Evolutionary conservation across 2,329 filamentous ascomycete species (phyloP).

Genomic region (Endoconidiophora polonica): DNA sequence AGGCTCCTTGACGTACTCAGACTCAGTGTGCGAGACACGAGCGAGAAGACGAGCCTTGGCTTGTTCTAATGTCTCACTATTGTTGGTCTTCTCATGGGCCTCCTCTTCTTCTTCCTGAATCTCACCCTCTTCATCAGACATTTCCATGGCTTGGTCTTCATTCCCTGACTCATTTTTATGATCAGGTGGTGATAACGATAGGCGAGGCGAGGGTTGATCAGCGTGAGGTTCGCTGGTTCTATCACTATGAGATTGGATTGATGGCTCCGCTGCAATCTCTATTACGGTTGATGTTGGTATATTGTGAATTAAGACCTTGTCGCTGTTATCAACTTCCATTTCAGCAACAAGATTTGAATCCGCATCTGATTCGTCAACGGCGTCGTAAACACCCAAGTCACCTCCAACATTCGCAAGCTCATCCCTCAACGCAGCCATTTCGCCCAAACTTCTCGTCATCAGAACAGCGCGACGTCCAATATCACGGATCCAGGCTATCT

Average conservation of each 20-base stretch:
- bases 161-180: neutral
- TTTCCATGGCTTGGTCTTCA: conserved; percentile 27
- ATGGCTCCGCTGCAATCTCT: neutral
- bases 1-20: conserved; percentile 18
- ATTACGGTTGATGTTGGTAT: neutral
- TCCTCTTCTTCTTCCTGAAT: conserved; percentile 17
- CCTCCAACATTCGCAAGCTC: conserved; percentile 20
- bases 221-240: neutral
- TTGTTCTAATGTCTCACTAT: conserved; percentile 25
- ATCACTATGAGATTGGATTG: neutral
- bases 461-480: conserved; percentile 60
- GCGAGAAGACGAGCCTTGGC: conserved; percentile 33
- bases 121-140: conserved; percentile 25
- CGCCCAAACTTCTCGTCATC: conserved; percentile 36
- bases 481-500: conserved; percentile 61
- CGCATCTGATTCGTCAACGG: conserved; percentile 29
- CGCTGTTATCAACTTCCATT: conserved; percentile 19
- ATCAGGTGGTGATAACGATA: neutral
- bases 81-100: no score
- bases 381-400: conserved; percentile 27
- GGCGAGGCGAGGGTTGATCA: neutral
- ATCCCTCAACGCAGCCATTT: conserved; percentile 33
- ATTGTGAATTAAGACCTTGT: conserved; percentile 1
- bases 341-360: conserved; percentile 16
- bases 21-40: conserved; percentile 22